phyloP scores from a whole-genome alignment of 441 rosid genomes.

The Adansonia grandidieri region DNA sequence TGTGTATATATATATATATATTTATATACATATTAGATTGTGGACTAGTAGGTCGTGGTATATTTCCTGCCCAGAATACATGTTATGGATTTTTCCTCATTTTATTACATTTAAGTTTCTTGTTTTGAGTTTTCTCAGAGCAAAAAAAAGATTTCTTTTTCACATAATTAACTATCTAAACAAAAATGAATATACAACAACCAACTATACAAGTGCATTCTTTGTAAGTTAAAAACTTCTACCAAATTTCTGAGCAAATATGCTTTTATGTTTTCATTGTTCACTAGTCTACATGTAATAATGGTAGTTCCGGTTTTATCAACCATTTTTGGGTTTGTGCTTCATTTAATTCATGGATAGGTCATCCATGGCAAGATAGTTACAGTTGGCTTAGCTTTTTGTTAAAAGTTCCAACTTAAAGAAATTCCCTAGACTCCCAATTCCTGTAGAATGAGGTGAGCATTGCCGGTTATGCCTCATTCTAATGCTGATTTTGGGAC shows the following conservation, averaged over 20 bases:
- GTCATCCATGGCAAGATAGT: background rate
- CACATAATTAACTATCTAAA: background rate
- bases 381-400: background rate
- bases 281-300: background rate
- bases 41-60: background rate
- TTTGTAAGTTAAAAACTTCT: background rate
- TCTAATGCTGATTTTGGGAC: background rate
- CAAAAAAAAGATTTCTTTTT: no score
- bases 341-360: background rate
- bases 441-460: background rate
- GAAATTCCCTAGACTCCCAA: background rate
- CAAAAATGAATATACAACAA: background rate
- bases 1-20: background rate
- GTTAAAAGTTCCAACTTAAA: background rate
- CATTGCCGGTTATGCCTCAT: background rate
- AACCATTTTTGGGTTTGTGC: background rate
- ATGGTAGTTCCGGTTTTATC: background rate
- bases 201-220: background rate
- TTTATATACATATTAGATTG: background rate
- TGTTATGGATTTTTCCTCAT: background rate
- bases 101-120: background rate
- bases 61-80: no score
- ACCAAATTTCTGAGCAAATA: background rate
- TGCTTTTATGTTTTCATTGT: no score
- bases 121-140: background rate